Conservation (phyloP, 1,284 basidiomycete genomes). For the Inonotus obliquus region DNA sequence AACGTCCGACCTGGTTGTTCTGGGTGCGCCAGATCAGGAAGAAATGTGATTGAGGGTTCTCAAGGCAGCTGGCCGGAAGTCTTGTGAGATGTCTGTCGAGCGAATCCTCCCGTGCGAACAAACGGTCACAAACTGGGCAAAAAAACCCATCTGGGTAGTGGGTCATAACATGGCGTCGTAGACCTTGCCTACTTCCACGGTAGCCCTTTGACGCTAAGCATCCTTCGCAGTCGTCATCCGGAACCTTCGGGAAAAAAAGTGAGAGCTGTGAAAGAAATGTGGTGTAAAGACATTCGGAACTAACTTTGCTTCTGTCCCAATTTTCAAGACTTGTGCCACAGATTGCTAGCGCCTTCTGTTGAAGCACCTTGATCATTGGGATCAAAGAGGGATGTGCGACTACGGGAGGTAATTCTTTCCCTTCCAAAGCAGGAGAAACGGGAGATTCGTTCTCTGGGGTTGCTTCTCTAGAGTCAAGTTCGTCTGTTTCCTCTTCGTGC, state of each 20-base stretch:
- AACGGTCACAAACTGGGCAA: constrained; percentile 8
- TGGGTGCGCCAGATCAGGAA: neutral
- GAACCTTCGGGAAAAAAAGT: too few relatives aligned
- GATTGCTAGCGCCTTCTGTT: too few relatives aligned
- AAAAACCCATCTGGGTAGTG: constrained; percentile 12
- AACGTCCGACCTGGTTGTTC: neutral
- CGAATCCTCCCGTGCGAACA: neutral
- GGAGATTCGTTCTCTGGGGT: too few relatives aligned
- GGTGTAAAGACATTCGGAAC: too few relatives aligned
- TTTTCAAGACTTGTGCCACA: too few relatives aligned
- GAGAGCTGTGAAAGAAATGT: too few relatives aligned
- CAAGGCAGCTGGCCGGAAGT: neutral
- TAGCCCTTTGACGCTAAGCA: neutral
- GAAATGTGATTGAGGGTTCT: neutral
- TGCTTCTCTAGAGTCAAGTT: too few relatives aligned
- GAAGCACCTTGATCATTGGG: too few relatives aligned
- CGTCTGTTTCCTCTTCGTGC: too few relatives aligned
- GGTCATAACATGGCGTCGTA: constrained; percentile 3
- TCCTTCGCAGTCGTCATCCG: neutral
- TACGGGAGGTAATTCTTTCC: neutral
- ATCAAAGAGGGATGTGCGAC: too few relatives aligned
- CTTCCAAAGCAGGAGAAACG: too few relatives aligned
- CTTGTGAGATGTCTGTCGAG: constrained; percentile 3
- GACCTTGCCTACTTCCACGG: neutral
- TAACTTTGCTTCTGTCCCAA: too few relatives aligned